Evolutionary conservation across 352 stramenopile genomes (phyloP).

Genomic region (Vaucheria bursata): DNA sequence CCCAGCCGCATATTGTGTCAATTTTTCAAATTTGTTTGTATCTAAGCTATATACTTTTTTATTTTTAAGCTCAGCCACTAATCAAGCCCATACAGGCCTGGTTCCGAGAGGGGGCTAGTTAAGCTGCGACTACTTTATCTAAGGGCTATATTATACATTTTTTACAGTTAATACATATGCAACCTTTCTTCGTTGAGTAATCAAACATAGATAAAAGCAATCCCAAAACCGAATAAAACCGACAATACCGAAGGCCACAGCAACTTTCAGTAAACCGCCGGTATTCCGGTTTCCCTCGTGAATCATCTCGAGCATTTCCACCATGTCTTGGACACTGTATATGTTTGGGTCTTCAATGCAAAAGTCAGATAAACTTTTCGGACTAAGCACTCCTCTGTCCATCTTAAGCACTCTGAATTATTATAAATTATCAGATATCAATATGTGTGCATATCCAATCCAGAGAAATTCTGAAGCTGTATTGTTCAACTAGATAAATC

Average conservation of each 20-base stretch:
- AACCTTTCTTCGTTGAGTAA: slow-evolving; percentile 87
- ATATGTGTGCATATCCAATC: too few relatives aligned
- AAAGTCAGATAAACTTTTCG: slow-evolving; percentile 36
- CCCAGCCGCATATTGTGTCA: too few relatives aligned
- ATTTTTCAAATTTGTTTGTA: too few relatives aligned
- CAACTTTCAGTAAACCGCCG: slow-evolving; percentile 50
- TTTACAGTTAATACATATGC: too few relatives aligned
- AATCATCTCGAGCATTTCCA: slow-evolving; percentile 49
- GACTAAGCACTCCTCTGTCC: slow-evolving; percentile 27
- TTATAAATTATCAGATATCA: too few relatives aligned
- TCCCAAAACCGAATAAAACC: slow-evolving; percentile 95
- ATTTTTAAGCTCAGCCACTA: too few relatives aligned
- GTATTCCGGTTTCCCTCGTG: slow-evolving; percentile 37
- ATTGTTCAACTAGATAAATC: not conserved
- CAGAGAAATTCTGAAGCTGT: not conserved
- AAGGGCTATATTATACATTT: too few relatives aligned
- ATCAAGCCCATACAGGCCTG: too few relatives aligned
- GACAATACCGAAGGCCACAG: slow-evolving; percentile 87
- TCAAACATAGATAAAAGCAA: slow-evolving; percentile 96
- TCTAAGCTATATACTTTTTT: too few relatives aligned
- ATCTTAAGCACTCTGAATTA: slow-evolving; percentile 47
- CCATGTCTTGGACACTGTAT: slow-evolving; percentile 38
- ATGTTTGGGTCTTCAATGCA: slow-evolving; percentile 39
- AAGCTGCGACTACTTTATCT: too few relatives aligned
- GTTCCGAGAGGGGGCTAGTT: too few relatives aligned